Evolutionary conservation across 306 rosid species (phyloP), one percentile per base, ranked within the genome.

Genomic region (Trifolium pratense): DNA sequence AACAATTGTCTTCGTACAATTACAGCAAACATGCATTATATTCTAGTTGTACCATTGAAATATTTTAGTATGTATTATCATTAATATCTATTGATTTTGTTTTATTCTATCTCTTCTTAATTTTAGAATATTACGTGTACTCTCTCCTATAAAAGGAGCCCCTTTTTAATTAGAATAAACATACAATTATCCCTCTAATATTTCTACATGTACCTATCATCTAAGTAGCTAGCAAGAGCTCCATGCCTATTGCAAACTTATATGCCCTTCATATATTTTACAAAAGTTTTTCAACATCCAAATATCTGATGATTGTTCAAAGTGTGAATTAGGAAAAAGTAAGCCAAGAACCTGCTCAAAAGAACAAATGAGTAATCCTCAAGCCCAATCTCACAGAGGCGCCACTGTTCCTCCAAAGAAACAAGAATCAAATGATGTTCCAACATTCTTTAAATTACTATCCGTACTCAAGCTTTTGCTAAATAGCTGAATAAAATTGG

Each of bases 311-410:
- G 51, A 58, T 42, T 73, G 78, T 60, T 46, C 53, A 36, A 74
- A 70, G 51, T 25, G 52, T 81, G 31, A 66, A 71, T 45, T 56
- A 39, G 57, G 78, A 57, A 81, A 74, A 78, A 69, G 59, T 21
- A 66, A 21, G 72, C 70, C 31, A 32, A 70, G 64, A 73, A 89
- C 99, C 99, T 94, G 89, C 99, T 94, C 43, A 94, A 78, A 77
- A 94, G 93, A 83, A 94, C 91, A 84, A 94, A 94, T 71, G 96
- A 86, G 79, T 91, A 94, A 71, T 94, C 96, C 89, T 94, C 99
- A 23, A 94, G 96, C 66, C 97, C 96, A 77, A 91, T 89, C 96
- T 94, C 99, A 70, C 97, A 91, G 29, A 91, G 97, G 31, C 97
- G 97, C 99, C 99, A 91, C 99, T 94, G 85, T 51, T 68, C 71